Base-by-base conservation (phyloP, 2,329 filamentous ascomycete species). In the Penicillium sp. region DNA sequence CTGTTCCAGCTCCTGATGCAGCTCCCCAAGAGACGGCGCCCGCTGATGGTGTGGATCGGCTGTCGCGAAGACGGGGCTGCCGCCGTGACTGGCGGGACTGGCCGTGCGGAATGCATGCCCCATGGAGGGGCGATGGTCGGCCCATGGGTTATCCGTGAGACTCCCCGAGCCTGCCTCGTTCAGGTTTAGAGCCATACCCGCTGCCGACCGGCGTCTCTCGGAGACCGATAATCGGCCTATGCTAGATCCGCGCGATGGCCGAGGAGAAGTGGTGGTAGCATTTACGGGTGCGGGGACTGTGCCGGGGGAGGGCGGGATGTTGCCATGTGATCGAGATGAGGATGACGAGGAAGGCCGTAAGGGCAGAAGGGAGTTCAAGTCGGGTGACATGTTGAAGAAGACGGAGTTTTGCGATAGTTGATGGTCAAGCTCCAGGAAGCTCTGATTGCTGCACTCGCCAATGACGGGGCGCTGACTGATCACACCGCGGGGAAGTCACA, bases 321-420 rank as follows among this genome's bases (percentile, higher is more conserved):
- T 60, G 52, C 68, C 63, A 38, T 56, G 51, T 42, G 64, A 64
- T 31, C 64, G 59, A 23, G 55, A 62, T 26, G 69, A 66, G 27
- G 69, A 70, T 29, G 65, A 61, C 11, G 69, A 67, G 27, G 67
- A 64, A 4, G 71, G 73, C 52, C 74, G 74, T 24, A 81, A 84
- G 29, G 75, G 70, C 34, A 81, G 79, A 48, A 89, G 75, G 6
- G 84, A 84, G 74, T 88, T 86, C 63, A 88, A 77, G 70, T 89
- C 85, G 41, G 85, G 85, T 55, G 84, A 79, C 85, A 88, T 86
- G 45, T 18, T 46, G 32, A 20, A 14, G n/a, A 34, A 10, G 14
- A 20, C 14, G 35, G 34, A 6, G 26, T n/a, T 26, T 20, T 40
- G 38, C 24, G 36, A 34, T n/a, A 36, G 36, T 27, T 27, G 41